phyloP scores from a whole-genome alignment of 257 asterid species.

The Cinchona pubescens region DNA sequence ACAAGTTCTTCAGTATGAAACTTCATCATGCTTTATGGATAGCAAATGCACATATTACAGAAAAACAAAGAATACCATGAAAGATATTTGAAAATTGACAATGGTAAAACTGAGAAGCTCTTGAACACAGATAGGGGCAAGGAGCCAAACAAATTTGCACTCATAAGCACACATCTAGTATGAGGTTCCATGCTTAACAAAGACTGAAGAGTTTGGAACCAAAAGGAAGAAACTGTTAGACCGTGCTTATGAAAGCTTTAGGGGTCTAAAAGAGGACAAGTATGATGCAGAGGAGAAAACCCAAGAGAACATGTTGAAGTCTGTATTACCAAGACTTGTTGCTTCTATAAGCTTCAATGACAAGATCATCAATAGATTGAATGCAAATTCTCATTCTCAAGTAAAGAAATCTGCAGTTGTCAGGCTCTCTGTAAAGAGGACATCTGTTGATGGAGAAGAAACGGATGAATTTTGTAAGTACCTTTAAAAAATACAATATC shows the following conservation, averaged over 20 bases:
- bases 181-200: slow-evolving; percentile 37
- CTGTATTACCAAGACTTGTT: slow-evolving; percentile 63
- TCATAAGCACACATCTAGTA: slow-evolving; percentile 40
- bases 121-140: slow-evolving; percentile 40
- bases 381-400: slow-evolving; percentile 48
- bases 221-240: slow-evolving; percentile 52
- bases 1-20: slow-evolving; percentile 69
- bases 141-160: slow-evolving; percentile 44
- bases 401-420: slow-evolving; percentile 69
- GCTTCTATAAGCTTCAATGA: slow-evolving; percentile 74
- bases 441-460: slow-evolving; percentile 69
- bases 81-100: slow-evolving; percentile 47
- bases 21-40: slow-evolving; percentile 59
- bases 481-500: neutral
- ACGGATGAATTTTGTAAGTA: slow-evolving; percentile 50
- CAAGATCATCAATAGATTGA: slow-evolving; percentile 40
- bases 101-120: slow-evolving; percentile 35
- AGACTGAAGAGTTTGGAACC: slow-evolving; percentile 39
- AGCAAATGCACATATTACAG: slow-evolving; percentile 42
- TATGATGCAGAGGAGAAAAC: slow-evolving; percentile 46
- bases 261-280: slow-evolving; percentile 42
- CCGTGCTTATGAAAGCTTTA: slow-evolving; percentile 54
- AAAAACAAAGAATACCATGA: slow-evolving; percentile 58
- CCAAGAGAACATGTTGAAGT: slow-evolving; percentile 51
- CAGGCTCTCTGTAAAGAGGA: slow-evolving; percentile 75